These are phyloP conservation scores for Cymbidium sinense DNA, from an alignment of 106 monocot genomes.

Conservation along the genomic window DNA sequence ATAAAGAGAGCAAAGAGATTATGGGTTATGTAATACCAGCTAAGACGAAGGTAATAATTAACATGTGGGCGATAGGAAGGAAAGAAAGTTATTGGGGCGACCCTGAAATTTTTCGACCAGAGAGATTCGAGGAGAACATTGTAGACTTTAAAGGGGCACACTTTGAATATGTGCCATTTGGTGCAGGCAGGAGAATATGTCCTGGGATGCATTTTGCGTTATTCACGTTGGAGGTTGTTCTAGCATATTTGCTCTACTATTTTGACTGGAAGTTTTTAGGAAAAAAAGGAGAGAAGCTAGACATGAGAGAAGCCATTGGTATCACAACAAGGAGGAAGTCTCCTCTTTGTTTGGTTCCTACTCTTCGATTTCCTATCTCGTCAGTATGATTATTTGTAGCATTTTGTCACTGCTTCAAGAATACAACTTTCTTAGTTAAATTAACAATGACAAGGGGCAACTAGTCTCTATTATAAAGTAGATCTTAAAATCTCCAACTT, in stretches of 20 bases:
- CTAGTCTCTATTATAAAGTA: too few species aligned
- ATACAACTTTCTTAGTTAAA: too few species aligned
- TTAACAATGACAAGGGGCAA: too few species aligned
- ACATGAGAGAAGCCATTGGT: constrained; percentile 12
- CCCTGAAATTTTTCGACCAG: constrained; percentile 8
- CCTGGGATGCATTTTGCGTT: constrained; percentile 9
- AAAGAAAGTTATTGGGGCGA: constrained; percentile 9
- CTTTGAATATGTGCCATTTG: constrained; percentile 14
- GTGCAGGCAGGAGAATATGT: constrained; percentile 8
- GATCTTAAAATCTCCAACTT: too few species aligned
- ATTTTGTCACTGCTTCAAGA: too few species aligned
- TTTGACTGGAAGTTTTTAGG: constrained; percentile 12
- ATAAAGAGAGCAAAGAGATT: neutral
- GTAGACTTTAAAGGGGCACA: neutral
- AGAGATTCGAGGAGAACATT: constrained; percentile 6
- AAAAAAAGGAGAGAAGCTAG: neutral
- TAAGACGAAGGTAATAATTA: constrained; percentile 3
- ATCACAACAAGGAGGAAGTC: neutral
- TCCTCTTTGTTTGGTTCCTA: neutral
- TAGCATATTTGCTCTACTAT: constrained; percentile 5
- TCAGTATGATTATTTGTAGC: too few species aligned
- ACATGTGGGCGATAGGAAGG: constrained; percentile 14
- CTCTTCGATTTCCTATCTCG: neutral
- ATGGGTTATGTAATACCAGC: constrained; percentile 11
- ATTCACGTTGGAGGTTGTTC: constrained; percentile 2